Conservation (phyloP, 495 filamentous ascomycete genomes). For the Annulohypoxylon maeteangense region DNA sequence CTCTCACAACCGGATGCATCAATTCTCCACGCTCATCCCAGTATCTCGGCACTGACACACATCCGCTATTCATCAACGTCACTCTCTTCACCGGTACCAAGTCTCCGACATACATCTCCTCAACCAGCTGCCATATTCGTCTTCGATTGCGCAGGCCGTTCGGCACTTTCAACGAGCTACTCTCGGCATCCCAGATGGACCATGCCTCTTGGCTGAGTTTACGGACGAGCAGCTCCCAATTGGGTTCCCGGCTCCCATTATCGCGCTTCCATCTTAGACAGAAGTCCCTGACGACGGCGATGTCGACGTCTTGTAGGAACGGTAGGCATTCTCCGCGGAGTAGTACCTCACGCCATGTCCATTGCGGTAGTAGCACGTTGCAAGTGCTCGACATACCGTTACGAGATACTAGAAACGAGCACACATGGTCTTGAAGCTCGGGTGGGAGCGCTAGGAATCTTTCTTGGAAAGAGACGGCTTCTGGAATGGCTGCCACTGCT, state of each 20-base stretch:
- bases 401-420: constrained; percentile 17
- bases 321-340: constrained; percentile 16
- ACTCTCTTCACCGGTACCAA: constrained; percentile 11
- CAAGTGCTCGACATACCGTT: constrained; percentile 16
- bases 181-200: constrained; percentile 30
- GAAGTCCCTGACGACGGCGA: constrained; percentile 2
- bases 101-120: constrained; percentile 32
- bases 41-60: constrained; percentile 20
- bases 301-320: constrained; percentile 15
- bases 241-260: constrained; percentile 7
- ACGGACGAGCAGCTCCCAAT: constrained; percentile 35
- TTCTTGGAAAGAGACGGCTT: constrained; percentile 4
- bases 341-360: constrained; percentile 29
- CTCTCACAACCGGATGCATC: constrained; percentile 16
- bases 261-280: neutral
- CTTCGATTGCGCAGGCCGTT: constrained; percentile 23
- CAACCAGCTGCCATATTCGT: constrained; percentile 21
- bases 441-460: constrained; percentile 11
- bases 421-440: constrained; percentile 14
- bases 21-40: constrained; percentile 15
- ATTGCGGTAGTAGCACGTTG: constrained; percentile 18
- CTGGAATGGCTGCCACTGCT: neutral
- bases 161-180: constrained; percentile 23
- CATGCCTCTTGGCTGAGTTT: constrained; percentile 28
- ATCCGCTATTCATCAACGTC: neutral